Base-by-base conservation (phyloP, 78 protist genomes). In the Ministeria vibrans region DNA sequence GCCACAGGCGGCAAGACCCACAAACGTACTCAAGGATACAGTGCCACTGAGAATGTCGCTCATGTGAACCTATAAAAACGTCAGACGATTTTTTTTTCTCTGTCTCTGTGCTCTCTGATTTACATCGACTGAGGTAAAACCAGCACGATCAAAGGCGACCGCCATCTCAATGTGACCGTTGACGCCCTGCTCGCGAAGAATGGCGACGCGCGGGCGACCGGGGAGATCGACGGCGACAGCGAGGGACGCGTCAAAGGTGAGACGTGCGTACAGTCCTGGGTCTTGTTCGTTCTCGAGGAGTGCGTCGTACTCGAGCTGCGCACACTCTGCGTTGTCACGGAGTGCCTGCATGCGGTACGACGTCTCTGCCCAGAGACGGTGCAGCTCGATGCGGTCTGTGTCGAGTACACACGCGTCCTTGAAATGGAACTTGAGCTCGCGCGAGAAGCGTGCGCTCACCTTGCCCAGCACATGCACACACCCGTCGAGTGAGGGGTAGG, bases 111-210 rank as follows among this genome's bases (percentile, higher is more conserved):
- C 81, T 81, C 92, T 88, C 70, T 86, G 72, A 27, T 90, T n/a
- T n/a, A n/a, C 85, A 87, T 94, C 97, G 77, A 83, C 81, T 39
- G 86, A 34, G 46, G 75, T 77, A 77, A 94, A 90, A 39, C 97
- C 97, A 0, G 96, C 97, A 34, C 45, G 62, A 62, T 27, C 20
- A 63, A 94, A 88, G 1, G 94, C 89, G 11, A 84, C 82, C 15
- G 92, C 87, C 97, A 94, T 92, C 80, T 94, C 97, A 55, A 90
- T 55, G 74, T 94, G 93, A 51, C 97, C 95, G 84, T 94, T 94
- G 44, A 77, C 49, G 71, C 97, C 97, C 81, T 94, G 92, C 79
- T 94, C 92, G 53, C 97, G 84, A 34, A 94, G 51, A n/a, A 94
- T 69, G 27, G 94, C 95, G 44, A 94, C 94, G 32, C 72, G 72